Conservation (phyloP, 306 rosid species). For the Cucumis hystrix region DNA sequence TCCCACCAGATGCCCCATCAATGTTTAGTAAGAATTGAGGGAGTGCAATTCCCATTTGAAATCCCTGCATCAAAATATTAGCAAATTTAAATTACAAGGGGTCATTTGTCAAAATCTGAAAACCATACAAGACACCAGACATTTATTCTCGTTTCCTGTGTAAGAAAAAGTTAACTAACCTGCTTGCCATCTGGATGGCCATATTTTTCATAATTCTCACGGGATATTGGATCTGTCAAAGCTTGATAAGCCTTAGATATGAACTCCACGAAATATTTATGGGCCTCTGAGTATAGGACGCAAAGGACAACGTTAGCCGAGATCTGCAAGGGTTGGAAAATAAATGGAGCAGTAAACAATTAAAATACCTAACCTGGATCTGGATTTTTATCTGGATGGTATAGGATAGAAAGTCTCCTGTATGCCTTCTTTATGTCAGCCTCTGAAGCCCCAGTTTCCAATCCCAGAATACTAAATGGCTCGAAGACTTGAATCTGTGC, state of each 20-base stretch:
- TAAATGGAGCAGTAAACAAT: slow-evolving; percentile 7
- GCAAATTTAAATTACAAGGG: slow-evolving; percentile 3
- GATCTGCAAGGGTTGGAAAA: background rate
- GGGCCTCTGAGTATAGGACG: slow-evolving; percentile 39
- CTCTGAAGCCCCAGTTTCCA: slow-evolving; percentile 63
- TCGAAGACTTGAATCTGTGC: slow-evolving; percentile 74
- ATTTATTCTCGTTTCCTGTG: background rate
- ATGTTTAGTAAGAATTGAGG: slow-evolving; percentile 80
- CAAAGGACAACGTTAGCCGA: background rate
- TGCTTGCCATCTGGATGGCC: slow-evolving; percentile 98
- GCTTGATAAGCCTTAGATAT: slow-evolving; percentile 96
- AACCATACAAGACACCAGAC: background rate
- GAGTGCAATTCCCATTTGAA: slow-evolving; percentile 98
- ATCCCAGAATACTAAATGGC: slow-evolving; percentile 79
- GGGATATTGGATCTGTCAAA: slow-evolving; percentile 74
- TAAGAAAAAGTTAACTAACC: slow-evolving; percentile 22
- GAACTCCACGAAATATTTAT: slow-evolving; percentile 73
- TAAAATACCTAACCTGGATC: slow-evolving; percentile 71
- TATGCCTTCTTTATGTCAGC: slow-evolving; percentile 78
- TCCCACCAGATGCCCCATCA: slow-evolving; percentile 91
- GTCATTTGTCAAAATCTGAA: background rate
- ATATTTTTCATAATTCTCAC: slow-evolving; percentile 89
- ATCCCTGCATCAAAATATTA: slow-evolving; percentile 51
- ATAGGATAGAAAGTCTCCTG: slow-evolving; percentile 76
- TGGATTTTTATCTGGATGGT: slow-evolving; percentile 98